Percentiles rank a stretch among this genome's conserved stretches.
Conservation (phyloP, 768 basidiomycete genomes). For the Trametes elegans region DNA sequence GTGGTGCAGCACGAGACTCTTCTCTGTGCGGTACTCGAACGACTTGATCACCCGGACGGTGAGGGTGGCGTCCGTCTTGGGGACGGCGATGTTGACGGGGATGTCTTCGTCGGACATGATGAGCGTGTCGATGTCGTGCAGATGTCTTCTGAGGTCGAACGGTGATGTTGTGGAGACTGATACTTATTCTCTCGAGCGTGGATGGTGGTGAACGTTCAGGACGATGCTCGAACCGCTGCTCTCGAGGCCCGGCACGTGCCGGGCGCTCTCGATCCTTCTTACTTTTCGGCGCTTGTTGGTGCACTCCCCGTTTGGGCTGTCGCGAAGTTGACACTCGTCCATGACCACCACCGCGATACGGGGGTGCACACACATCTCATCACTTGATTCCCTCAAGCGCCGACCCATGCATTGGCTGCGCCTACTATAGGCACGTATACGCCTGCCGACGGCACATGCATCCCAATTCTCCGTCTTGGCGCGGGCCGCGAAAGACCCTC, state of each 20-base stretch:
- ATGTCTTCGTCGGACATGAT: no score
- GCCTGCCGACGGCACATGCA: not conserved
- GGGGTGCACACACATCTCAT: not conserved
- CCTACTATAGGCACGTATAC: not conserved
- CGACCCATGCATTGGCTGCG: not conserved
- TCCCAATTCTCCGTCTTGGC: constrained; percentile 2
- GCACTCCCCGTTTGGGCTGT: not conserved
- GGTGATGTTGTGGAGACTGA: not conserved
- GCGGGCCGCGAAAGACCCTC: not conserved
- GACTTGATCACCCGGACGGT: constrained; percentile 95
- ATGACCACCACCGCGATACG: not conserved
- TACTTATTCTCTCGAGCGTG: not conserved
- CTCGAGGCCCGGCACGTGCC: not conserved
- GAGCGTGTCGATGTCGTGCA: no score
- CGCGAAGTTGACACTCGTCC: no score
- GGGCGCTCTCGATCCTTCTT: not conserved
- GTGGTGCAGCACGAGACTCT: constrained; percentile 79
- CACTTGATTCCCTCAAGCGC: not conserved
- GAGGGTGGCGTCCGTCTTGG: constrained; percentile 75
- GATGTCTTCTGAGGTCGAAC: constrained; percentile 29
- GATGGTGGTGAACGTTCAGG: constrained; percentile 12
- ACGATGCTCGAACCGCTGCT: constrained; percentile 16
- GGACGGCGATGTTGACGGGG: constrained; percentile 63
- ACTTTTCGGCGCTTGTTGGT: not conserved
- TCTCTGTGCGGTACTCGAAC: constrained; percentile 89